phyloP scores from a whole-genome alignment of 2,329 filamentous ascomycete genomes.

The Lasiodiplodia sp. region DNA sequence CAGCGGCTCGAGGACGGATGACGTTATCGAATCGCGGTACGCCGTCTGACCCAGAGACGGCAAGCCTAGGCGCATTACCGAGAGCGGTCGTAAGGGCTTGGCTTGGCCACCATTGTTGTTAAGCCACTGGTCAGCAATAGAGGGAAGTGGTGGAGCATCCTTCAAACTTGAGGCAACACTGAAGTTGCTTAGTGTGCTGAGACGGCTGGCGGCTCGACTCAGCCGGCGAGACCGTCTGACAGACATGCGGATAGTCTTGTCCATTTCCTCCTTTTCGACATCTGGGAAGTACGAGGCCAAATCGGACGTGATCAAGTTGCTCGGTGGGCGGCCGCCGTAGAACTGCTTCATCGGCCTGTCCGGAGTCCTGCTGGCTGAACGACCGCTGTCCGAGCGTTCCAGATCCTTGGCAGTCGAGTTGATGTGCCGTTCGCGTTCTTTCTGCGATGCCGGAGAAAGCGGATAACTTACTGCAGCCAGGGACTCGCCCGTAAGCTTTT shows the following conservation, averaged over 20 bases:
- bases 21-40: slow-evolving; percentile 87
- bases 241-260: slow-evolving; percentile 91
- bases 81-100: slow-evolving; percentile 64
- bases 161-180: slow-evolving; percentile 92
- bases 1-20: slow-evolving; percentile 85
- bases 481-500: slow-evolving; percentile 86
- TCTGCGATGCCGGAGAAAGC: slow-evolving; percentile 76
- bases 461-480: slow-evolving; percentile 87
- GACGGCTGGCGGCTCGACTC: slow-evolving; percentile 88
- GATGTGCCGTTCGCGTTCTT: slow-evolving; percentile 72
- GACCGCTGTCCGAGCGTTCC: slow-evolving; percentile 47
- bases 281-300: slow-evolving; percentile 97
- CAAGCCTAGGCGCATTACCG: slow-evolving; percentile 65
- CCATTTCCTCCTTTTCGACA: slow-evolving; percentile 91
- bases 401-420: slow-evolving; percentile 59
- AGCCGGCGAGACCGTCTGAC: slow-evolving; percentile 88
- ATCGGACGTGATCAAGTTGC: slow-evolving; percentile 96
- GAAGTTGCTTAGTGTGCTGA: slow-evolving; percentile 92
- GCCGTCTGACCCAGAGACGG: slow-evolving; percentile 51
- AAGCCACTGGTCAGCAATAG: slow-evolving; percentile 93
- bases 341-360: slow-evolving; percentile 75
- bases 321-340: slow-evolving; percentile 90
- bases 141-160: slow-evolving; percentile 93
- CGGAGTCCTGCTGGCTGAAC: slow-evolving; percentile 48
- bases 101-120: slow-evolving; percentile 60